Base-by-base conservation (phyloP, 768 basidiomycete species). In the Infundibulicybe gibba region DNA sequence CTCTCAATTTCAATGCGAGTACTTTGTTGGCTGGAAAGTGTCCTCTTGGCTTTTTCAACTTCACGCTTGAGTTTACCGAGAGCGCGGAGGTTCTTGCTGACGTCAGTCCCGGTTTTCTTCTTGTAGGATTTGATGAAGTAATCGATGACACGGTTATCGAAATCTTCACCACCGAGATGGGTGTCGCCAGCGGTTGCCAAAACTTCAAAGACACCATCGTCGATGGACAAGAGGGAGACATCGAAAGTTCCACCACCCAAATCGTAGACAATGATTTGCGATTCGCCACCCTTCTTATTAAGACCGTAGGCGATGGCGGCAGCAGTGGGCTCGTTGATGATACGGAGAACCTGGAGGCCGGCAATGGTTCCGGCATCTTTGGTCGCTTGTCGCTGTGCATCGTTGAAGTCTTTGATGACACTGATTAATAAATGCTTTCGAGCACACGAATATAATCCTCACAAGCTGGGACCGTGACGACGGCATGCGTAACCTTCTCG, bases 171-270 rank as follows among this genome's bases (percentile, higher is more conserved):
- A 72, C 91, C 91, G 48, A 94, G 84, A 69, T 94, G 91, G 50
- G 91, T 94, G 64, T 94, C 92, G 73, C 92, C 92, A 51, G 92
- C 90, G 43, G 92, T 94, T 45, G 92, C 89, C 55, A 93, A 70
- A 38, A 91, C 89, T 65, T 90, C 89, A 58, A 91, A 91, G 61
- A 90, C 91, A 67, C 92, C 92, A 54, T 94, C 90, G 63, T 94
- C 90, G 67, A 94, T 93, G 47, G 88, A 89, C 30, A 97, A 81
- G 52, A 97, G 89, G 42, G 94, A 97, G 21, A 98, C 94, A 80
- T 97, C 94, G 72, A 97, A 98, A 42, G 94, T 98, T 70, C 94
- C 94, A 69, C 94, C 94, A 66, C 94, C 94, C 50, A 97, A 87
- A 74, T 98, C 94, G 71, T 97, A 97, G 62, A 97, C 93, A 57